phyloP scores from a whole-genome alignment of 169 alveolate genomes.

The Cryptosporidium ryanae region DNA sequence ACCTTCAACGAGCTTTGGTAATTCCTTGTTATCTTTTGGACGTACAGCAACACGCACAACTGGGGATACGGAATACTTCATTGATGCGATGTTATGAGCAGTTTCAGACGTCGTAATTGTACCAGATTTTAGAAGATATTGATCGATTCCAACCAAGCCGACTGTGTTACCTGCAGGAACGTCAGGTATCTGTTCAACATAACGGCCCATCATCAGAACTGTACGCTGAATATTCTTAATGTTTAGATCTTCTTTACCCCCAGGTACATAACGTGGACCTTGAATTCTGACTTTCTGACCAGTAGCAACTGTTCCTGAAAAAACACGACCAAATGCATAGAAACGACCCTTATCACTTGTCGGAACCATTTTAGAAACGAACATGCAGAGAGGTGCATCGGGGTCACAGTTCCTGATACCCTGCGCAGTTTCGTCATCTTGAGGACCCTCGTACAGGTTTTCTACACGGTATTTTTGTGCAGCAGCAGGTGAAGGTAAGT shows the following conservation, averaged over 20 bases:
- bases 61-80: slow-evolving; percentile 99
- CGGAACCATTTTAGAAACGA: slow-evolving; percentile 99
- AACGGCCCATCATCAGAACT: slow-evolving; percentile 98
- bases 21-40: slow-evolving; percentile 97
- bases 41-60: slow-evolving; percentile 99
- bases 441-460: slow-evolving; percentile 97
- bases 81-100: slow-evolving; percentile 97
- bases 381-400: slow-evolving; percentile 98
- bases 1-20: slow-evolving; percentile 99
- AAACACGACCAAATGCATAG: slow-evolving; percentile 99
- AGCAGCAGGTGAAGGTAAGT: slow-evolving; percentile 97
- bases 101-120: slow-evolving; percentile 96
- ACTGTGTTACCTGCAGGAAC: slow-evolving; percentile 99
- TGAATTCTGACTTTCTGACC: slow-evolving; percentile 98
- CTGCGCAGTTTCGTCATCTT: slow-evolving; percentile 97
- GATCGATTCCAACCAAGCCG: slow-evolving; percentile 98
- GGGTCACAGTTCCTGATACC: slow-evolving; percentile 98
- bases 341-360: slow-evolving; percentile 98
- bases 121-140: slow-evolving; percentile 96
- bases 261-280: slow-evolving; percentile 99
- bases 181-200: slow-evolving; percentile 95
- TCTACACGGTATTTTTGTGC: slow-evolving; percentile 99
- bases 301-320: slow-evolving; percentile 99
- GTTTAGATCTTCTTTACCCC: slow-evolving; percentile 96
- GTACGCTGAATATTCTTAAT: slow-evolving; percentile 97